Conservation (phyloP, 2,329 filamentous ascomycete species). For the Verticillium zaregamsianum region DNA sequence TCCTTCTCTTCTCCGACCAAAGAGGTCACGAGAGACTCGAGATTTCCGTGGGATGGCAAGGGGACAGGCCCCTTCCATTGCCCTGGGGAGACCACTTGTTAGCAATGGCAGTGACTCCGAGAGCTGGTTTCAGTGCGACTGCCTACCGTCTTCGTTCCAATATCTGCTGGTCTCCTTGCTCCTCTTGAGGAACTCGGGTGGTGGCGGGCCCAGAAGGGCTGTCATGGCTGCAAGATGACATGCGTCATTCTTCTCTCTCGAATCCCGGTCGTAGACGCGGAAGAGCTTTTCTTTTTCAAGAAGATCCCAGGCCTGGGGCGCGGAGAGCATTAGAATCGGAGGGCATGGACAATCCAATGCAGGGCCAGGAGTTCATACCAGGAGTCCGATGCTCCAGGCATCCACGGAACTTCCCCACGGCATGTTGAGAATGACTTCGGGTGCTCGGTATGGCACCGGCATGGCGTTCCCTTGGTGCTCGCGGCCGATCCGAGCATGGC, state of each 20-base stretch:
- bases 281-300: conserved; percentile 18
- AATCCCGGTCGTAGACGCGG: conserved; percentile 16
- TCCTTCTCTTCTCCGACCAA: conserved; percentile 14
- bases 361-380: neutral
- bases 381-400: conserved; percentile 23
- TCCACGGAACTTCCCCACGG: conserved; percentile 27
- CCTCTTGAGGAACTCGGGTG: conserved; percentile 17
- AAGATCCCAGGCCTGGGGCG: conserved; percentile 19
- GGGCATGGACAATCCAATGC: too few relatives aligned
- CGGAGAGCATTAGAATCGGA: too few relatives aligned
- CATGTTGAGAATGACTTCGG: conserved; percentile 32
- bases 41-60: conserved; percentile 11
- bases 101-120: neutral
- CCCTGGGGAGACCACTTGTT: conserved; percentile 10
- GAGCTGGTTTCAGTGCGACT: neutral
- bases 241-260: conserved; percentile 18
- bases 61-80: conserved; percentile 20
- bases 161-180: conserved; percentile 17
- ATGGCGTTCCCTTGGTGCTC: conserved; percentile 19
- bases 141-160: conserved; percentile 20
- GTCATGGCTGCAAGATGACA: conserved; percentile 23
- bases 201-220: conserved; percentile 22
- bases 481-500: conserved; percentile 28
- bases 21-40: conserved; percentile 12
- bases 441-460: conserved; percentile 26